Evolutionary conservation across 2,329 filamentous ascomycete species (phyloP), one percentile per base, ranked within the genome.

Genomic region (Ceratocystis ficicola): DNA sequence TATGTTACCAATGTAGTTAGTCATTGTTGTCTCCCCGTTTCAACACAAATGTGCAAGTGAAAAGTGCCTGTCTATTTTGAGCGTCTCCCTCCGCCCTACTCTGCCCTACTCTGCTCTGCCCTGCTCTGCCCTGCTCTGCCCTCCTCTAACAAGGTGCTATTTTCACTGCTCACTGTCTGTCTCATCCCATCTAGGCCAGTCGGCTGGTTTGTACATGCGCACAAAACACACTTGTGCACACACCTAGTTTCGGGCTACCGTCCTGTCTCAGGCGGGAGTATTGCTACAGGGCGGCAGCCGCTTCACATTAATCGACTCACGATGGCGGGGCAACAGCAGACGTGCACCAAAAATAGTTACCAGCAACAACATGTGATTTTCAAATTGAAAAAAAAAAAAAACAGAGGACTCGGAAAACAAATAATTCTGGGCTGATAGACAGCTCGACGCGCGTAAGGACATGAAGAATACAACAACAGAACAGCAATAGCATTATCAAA

Each of bases 391-490:
- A 7, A 57, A n/a, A 28, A 15, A 36, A 59, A 59, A 7, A 57
- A n/a, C 28, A 22, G 2, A 25, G 25, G 20, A 3, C 55, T 32
- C 28, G 17, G 17, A 15, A 30, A 41, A 41, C 36, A 41, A 41
- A 15, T 12, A 41, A 41, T 15, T 41, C 12, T 41, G 36, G 36
- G 10, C 36, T 15, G 32, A 12, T 41, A 15, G 8, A 15, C 36
- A 41, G 10, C 36, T 41, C 36, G 36, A 41, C 36, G 36, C 10
- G 36, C 36, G 36, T 41, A 30, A n/a, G 3, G 8, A 89, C 48
- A 86, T 89, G 12, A 87, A 36, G 15, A 4, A 28, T 20, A 44
- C 44, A n/a, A 32, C 28, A 15, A 7, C 12, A 44, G 30, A 15
- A 15, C 2, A 44, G 5, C 57, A 55, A 10, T 22, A 44, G 22